Evolutionary conservation across 1,284 basidiomycete genomes (phyloP).

Genomic region (Leccinum pallidistipes): DNA sequence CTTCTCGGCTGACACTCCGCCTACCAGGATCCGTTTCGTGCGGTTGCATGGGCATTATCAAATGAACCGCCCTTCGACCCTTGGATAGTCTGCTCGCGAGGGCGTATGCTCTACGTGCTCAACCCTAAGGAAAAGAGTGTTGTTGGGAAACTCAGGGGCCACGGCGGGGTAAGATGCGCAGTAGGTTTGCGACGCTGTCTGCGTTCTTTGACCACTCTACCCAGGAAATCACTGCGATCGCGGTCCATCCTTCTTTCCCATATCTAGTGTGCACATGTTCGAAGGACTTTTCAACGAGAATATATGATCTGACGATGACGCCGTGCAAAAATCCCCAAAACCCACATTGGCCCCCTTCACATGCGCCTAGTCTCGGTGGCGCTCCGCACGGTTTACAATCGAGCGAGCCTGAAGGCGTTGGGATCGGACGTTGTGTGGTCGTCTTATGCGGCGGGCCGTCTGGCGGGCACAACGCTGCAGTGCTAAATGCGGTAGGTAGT

Average conservation of each 20-base stretch:
- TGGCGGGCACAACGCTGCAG: constrained; percentile 68
- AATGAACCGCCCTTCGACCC: constrained; percentile 48
- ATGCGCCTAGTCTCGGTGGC: constrained; percentile 53
- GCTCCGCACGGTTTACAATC: constrained; percentile 68
- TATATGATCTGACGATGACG: constrained; percentile 56
- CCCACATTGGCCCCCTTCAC: constrained; percentile 57
- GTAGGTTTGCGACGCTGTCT: background rate
- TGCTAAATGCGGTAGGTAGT: constrained; percentile 57
- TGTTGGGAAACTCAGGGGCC: constrained; percentile 56
- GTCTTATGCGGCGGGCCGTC: constrained; percentile 67
- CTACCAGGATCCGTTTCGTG: constrained; percentile 22
- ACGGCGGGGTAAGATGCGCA: constrained; percentile 58
- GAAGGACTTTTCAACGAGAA: constrained; percentile 60
- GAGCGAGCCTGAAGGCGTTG: constrained; percentile 56
- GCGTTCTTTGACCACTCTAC: constrained; percentile 5
- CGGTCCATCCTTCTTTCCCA: constrained; percentile 55
- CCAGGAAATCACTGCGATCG: constrained; percentile 66
- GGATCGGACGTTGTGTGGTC: constrained; percentile 60
- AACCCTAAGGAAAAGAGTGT: constrained; percentile 42
- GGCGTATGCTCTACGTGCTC: constrained; percentile 54
- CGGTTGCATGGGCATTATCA: constrained; percentile 58
- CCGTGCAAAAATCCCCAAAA: constrained; percentile 45
- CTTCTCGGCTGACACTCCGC: constrained; percentile 9
- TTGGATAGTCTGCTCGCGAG: constrained; percentile 52
- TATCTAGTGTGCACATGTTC: constrained; percentile 68